Evolutionary conservation across 2,329 filamentous ascomycete species (phyloP).

Genomic region (Shiraia sp.): DNA sequence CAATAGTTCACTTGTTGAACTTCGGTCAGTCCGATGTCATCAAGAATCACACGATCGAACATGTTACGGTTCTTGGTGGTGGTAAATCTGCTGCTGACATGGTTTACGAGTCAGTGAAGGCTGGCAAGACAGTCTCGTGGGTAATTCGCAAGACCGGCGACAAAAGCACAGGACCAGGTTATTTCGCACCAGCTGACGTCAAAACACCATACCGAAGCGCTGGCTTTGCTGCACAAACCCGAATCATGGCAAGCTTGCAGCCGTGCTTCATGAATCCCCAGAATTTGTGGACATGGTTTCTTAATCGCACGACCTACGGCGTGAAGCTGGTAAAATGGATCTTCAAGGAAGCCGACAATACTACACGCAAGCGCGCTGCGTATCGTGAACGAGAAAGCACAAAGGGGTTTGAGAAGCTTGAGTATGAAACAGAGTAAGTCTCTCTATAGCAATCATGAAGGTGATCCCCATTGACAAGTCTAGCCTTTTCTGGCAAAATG

Average conservation of each 20-base stretch:
- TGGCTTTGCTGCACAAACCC: constrained; percentile 7
- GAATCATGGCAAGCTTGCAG: constrained; percentile 12
- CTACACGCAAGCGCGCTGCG: constrained; percentile 5
- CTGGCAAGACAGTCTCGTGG: constrained; percentile 41
- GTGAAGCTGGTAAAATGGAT: constrained; percentile 8
- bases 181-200: constrained; percentile 22
- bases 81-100: constrained; percentile 47
- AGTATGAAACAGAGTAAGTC: constrained; percentile 14
- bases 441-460: neutral
- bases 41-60: constrained; percentile 13
- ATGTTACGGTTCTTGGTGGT: constrained; percentile 40
- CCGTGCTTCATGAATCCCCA: constrained; percentile 6
- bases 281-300: constrained; percentile 15
- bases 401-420: constrained; percentile 20
- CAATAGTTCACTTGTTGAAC: constrained; percentile 38
- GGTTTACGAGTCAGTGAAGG: constrained; percentile 41
- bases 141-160: constrained; percentile 31
- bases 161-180: constrained; percentile 30
- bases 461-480: neutral
- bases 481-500: constrained; percentile 25
- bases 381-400: constrained; percentile 19
- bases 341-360: constrained; percentile 4
- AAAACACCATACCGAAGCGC: constrained; percentile 7
- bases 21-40: constrained; percentile 37
- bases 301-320: constrained; percentile 12